Base-by-base conservation (phyloP, 2,329 filamentous ascomycete genomes). In the Colletotrichum somersetense region DNA sequence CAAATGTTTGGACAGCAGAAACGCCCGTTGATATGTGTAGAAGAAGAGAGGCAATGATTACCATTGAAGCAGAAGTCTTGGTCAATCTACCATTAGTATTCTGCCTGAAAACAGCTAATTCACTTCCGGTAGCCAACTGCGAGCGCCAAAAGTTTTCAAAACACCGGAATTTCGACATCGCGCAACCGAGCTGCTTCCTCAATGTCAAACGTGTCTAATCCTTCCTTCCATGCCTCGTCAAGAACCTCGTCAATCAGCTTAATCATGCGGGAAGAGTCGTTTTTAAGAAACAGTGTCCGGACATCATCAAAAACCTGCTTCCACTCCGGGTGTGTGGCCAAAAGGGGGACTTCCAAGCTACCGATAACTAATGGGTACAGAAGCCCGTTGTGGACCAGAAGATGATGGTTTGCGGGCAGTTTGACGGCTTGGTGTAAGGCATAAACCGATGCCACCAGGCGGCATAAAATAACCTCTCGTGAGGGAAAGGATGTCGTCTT, bases 311-410 rank as follows among this genome's bases (percentile, higher is more conserved):
- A 52, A 0, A 63, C 63, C 18, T 72, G 26, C 1, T 77, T 74
- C 77, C 77, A 79, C 0, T 64, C 55, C 0, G 75, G 62, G 20
- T 74, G 59, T 1, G 26, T 23, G 5, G 33, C 67, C 0, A 79
- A 67, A 1, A 77, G 67, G 0, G 74, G 62, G 1, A 79, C 75
- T 40, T 79, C 78, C 2, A 79, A 68, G 4, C 75, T 75, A 0
- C 76, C 77, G 7, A 75, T 76, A 0, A 77, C 72, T 12, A 77
- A 75, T 1, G 78, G 78, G 35, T 79, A 79, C 0, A 77, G 52
- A 12, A 79, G 74, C n/a, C 73, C 74, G 62, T 79, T 79, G 20
- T 53, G 72, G 0, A 77, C 77, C 2, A 79, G 74, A 0, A 74
- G 70, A 1, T 76, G 73, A 0, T 58, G 42, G 44, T 77, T 75